These are phyloP conservation scores for Gaeumannomyces tritici DNA, from an alignment of 2,329 filamentous ascomycete genomes.

Conservation along the genomic window DNA sequence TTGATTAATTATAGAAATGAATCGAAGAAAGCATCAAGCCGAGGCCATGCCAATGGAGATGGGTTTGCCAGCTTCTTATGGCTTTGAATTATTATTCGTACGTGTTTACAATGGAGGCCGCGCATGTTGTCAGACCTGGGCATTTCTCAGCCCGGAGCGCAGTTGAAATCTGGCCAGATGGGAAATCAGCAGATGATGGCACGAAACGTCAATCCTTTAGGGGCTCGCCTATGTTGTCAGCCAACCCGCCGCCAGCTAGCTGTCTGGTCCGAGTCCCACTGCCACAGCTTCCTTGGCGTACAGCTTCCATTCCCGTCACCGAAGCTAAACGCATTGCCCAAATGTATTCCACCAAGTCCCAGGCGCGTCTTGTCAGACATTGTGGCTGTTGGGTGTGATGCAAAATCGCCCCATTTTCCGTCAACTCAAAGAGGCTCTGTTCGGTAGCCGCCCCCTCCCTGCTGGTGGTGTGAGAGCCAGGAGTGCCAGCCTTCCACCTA, in stretches of 20 bases:
- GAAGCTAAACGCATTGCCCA: background rate
- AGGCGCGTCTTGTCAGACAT: background rate
- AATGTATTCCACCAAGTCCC: background rate
- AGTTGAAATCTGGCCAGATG: constrained; percentile 3
- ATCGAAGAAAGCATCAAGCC: background rate
- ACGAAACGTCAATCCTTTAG: background rate
- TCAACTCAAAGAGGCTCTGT: background rate
- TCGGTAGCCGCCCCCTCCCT: background rate
- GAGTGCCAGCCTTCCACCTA: no score
- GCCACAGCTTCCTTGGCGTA: background rate
- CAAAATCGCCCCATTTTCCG: background rate
- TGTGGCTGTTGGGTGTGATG: background rate
- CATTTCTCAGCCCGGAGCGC: no score
- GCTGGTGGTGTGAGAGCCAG: background rate
- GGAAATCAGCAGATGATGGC: constrained; percentile 5
- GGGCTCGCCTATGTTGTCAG: background rate
- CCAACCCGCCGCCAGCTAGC: background rate
- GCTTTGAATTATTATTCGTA: background rate
- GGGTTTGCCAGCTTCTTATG: background rate
- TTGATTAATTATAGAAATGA: background rate
- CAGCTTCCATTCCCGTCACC: background rate
- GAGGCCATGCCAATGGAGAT: background rate
- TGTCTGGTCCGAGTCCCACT: background rate
- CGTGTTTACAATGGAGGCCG: background rate
- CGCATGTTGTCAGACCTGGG: no score